Base-by-base conservation (phyloP, 495 filamentous ascomycete species). In the Aspergillus nanangensis region DNA sequence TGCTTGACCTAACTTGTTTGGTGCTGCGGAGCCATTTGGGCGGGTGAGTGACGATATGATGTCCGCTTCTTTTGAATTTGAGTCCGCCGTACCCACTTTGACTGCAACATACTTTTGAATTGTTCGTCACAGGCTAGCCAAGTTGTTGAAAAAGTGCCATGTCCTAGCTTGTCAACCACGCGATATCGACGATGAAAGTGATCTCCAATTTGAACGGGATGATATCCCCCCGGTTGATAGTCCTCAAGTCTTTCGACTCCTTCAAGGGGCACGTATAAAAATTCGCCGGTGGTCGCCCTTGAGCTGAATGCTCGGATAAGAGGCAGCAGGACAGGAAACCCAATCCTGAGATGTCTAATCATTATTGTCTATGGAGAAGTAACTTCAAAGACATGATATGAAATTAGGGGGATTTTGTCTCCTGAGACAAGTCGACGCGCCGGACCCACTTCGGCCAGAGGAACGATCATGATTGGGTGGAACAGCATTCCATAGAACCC, bases 131-230 rank as follows among this genome's bases (percentile, higher is more conserved):
- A 48, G 20, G 55, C 60, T 5, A 70, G 55, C 65, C 59, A 69
- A 3, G 42, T 52, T 14, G 64, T 67, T 44, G 63, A 66, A 43
- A 56, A 67, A 10, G 53, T 40, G 21, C 62, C 62, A 45, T 58
- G 35, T n/a, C 64, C 66, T 0, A 68, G 58, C 36, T 70, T 68
- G 37, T 65, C 57, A 39, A 65, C 47, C 13, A 66, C 50, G 23
- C 50, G 53, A 55, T 69, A 69, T 38, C 65, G 62, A 51, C 45
- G 27, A 31, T 68, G 51, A 47, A 68, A 57, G 2, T 52, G 43
- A 54, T 68, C 62, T 14, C 61, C 61, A 43, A 70, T 63, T 50
- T 44, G 14, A 8, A 70, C 34, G 11, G 58, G 57, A 43, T 63
- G 65, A 47, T 64, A 68, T 27, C 62, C 64, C 11, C 64, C 63